Evolutionary conservation across 106 monocot genomes (phyloP), one percentile per base, ranked within the genome.

Genomic region (Dioscorea dumetorum): DNA sequence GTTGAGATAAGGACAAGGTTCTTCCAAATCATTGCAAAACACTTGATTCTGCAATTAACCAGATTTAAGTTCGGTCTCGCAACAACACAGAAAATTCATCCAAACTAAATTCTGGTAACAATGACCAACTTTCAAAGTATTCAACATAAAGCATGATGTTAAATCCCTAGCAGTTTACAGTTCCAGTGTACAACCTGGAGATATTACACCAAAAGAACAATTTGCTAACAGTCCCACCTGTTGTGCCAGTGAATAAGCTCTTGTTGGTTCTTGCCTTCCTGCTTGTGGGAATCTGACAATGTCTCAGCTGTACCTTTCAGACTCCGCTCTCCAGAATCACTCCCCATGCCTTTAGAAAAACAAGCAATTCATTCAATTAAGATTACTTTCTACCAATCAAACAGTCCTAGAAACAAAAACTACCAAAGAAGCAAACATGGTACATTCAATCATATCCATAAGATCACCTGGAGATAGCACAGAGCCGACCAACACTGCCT

Each of bases 231-330:
- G 54, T 58, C 24, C 15, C 77, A 93, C 99, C 87, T 85, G 71
- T 78, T 87, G 75, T 99, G 93, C 93, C 99, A 99, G 67, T 93
- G 99, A 73, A 90, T 77, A 24, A 74, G 58, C 63, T 90, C 93
- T 70, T 93, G 80, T 61, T 84, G 79, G 65, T 69, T 90, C 75
- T 90, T 99, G 5, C 77, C 61, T 34, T 85, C 93, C 53, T 87
- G 90, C 74, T 99, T 90, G 49, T 81, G 79, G 15, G 84, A 76
- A 69, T 99, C 97, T 16, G 78, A 68, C 31, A 60, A 24, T 13
- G 41, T 73, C 70, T 90, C 84, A 67, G 31, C 68, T 22, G 83
- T 33, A 24, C 67, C 64, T 73, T 86, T 91, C 24, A 61, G 33
- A 62, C 78, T 70, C 50, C 75, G 76, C 49, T 81, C 84, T 33